Evolutionary conservation across 1,139 yeast species (phyloP), one percentile per base, ranked within the genome.

Genomic region (Pichia sp.): DNA sequence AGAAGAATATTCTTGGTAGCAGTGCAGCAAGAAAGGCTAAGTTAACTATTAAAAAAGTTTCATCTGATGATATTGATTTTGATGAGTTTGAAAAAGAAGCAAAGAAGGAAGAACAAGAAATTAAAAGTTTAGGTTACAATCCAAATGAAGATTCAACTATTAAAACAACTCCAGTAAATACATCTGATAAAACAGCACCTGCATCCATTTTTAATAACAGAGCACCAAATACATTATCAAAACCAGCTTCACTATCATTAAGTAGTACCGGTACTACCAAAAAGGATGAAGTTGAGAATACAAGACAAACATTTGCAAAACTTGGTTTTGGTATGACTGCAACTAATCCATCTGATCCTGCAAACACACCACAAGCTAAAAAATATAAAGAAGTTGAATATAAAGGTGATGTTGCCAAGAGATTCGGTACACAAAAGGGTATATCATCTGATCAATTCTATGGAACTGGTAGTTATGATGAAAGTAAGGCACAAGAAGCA

Each of bases 361-460:
- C 74, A 58, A 34, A 43, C 13, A 7, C 52, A 8, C 44, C 39
- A 10, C 45, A 48, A n/a, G 45, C 45, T 8, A 84, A 75, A 61
- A 77, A 76, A 25, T 63, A 64, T 33, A 70, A 70, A 49, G 68
- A 71, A 47, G 74, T 71, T 34, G 56, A 58, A 18, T 79, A 84
- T 66, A 81, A 89, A 1, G 93, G 93, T 44, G 84, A 83, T 60
- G 86, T 85, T 34, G 80, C 80, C 44, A 79, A 77, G 64, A 88
- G 90, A 70, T 93, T 78, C 68, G 98, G 97, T 52, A 73, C 74
- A 43, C 97, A 91, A 68, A 93, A 89, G 76, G 96, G 91, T 52
- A 95, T 93, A 59, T 91, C 98, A 0, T 90, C 97, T 0, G 99
- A 95, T 69, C 95, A 90, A 70, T 82, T 80, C 67, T 93, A 93